These are phyloP conservation scores for Penicillium sclerotiorum DNA, from an alignment of 2,329 filamentous ascomycete genomes.

Conservation along the genomic window DNA sequence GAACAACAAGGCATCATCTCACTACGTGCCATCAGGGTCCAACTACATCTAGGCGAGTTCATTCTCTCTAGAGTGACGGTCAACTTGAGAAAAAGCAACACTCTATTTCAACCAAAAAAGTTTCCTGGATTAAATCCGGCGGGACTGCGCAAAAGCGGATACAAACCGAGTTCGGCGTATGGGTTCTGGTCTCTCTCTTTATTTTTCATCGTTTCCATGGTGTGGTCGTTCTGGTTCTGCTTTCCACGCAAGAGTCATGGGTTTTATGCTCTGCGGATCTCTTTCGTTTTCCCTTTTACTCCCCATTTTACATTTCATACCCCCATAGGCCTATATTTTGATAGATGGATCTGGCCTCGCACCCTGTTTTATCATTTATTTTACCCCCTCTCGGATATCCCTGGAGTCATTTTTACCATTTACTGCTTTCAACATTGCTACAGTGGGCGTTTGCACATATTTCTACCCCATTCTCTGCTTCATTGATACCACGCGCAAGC, in stretches of 20 bases:
- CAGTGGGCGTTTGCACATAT: constrained; percentile 21
- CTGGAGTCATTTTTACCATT: constrained; percentile 24
- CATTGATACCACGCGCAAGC: constrained; percentile 39
- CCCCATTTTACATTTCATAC: constrained; percentile 40
- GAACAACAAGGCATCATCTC: constrained; percentile 79
- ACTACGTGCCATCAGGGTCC: constrained; percentile 71
- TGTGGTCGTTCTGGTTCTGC: constrained; percentile 24
- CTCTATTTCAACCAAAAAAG: constrained; percentile 8
- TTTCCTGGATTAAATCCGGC: constrained; percentile 21
- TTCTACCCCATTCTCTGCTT: constrained; percentile 23
- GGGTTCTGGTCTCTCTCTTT: constrained; percentile 30
- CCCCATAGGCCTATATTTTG: constrained; percentile 40
- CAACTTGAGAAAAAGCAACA: constrained; percentile 4
- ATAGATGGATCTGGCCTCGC: constrained; percentile 42
- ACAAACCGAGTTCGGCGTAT: constrained; percentile 35
- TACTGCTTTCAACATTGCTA: constrained; percentile 12
- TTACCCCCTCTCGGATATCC: constrained; percentile 21
- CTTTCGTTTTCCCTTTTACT: constrained; percentile 19
- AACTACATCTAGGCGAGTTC: constrained; percentile 35
- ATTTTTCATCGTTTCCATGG: constrained; percentile 23
- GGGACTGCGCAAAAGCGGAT: constrained; percentile 27
- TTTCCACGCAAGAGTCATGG: constrained; percentile 8
- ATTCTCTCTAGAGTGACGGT: constrained; percentile 2
- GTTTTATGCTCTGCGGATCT: constrained; percentile 4
- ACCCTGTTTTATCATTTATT: constrained; percentile 26